These are phyloP conservation scores for Rhynchospora pubera DNA, from an alignment of 176 grass and related monocot species.

Conservation along the genomic window DNA sequence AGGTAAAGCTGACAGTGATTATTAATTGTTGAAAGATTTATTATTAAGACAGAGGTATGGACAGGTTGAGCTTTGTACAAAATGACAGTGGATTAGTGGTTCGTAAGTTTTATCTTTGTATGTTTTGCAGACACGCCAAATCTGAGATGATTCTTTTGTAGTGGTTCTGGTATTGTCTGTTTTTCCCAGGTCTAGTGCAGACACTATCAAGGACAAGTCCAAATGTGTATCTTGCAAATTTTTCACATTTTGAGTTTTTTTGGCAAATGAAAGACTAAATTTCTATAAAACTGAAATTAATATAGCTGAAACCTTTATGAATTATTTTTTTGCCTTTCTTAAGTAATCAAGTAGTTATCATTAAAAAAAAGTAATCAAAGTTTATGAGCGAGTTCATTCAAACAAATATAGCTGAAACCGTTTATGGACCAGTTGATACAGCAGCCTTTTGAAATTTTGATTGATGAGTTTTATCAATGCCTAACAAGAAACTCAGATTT, in stretches of 20 bases:
- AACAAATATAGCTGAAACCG: no score
- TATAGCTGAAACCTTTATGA: no score
- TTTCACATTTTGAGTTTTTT: not conserved
- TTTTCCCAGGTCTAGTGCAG: not conserved
- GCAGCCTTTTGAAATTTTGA: no score
- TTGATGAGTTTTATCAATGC: not conserved
- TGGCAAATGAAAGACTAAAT: not conserved
- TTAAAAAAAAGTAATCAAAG: not conserved
- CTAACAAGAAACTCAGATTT: not conserved
- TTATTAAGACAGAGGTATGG: not conserved
- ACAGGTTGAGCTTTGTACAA: not conserved
- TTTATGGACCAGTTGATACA: not conserved
- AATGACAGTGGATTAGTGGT: not conserved
- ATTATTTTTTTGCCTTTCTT: no score
- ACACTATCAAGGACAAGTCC: not conserved
- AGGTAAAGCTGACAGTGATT: constrained; percentile 37
- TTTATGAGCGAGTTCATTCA: not conserved
- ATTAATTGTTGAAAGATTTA: constrained; percentile 9
- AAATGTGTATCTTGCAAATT: not conserved
- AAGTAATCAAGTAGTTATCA: no score
- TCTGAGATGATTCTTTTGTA: not conserved
- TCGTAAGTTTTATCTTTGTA: not conserved
- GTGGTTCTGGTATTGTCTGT: not conserved
- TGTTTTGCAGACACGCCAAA: not conserved
- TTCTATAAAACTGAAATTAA: not conserved